Percentiles rank a stretch among this genome's conserved stretches.
Conservation (phyloP, 495 filamentous ascomycete genomes). For the Penicillium odoratum region DNA sequence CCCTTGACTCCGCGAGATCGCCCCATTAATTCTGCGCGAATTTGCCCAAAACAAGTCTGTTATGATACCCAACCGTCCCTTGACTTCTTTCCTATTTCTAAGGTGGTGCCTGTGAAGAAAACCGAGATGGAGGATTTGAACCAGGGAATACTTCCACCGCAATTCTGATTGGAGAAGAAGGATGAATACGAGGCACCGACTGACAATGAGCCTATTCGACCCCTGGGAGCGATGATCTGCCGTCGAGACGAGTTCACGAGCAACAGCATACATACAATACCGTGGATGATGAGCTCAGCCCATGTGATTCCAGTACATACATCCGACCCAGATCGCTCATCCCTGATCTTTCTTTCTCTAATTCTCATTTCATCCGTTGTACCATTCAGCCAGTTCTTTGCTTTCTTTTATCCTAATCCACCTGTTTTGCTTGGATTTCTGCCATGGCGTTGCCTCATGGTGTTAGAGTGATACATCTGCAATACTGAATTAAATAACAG, state of each 20-base stretch:
- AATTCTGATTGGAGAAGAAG: slow-evolving; percentile 2
- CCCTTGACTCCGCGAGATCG: slow-evolving; percentile 19
- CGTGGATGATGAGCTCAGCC: slow-evolving; percentile 10
- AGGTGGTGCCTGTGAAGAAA: slow-evolving; percentile 17
- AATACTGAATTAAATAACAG: not conserved
- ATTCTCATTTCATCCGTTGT: slow-evolving; percentile 17
- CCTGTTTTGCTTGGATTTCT: slow-evolving; percentile 3
- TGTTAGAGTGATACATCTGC: slow-evolving; percentile 13
- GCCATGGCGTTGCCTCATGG: slow-evolving; percentile 6
- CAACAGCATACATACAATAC: slow-evolving; percentile 20
- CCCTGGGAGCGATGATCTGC: slow-evolving; percentile 8
- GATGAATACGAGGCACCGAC: slow-evolving; percentile 5
- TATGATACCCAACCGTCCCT: slow-evolving; percentile 50
- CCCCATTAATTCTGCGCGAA: slow-evolving; percentile 34
- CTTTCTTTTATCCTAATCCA: slow-evolving; percentile 10
- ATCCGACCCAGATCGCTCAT: slow-evolving; percentile 8
- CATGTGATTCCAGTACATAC: slow-evolving; percentile 21
- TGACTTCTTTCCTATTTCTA: slow-evolving; percentile 30
- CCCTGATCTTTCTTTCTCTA: slow-evolving; percentile 13
- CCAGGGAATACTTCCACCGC: not conserved
- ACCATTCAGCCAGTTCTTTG: slow-evolving; percentile 16
- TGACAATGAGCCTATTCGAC: slow-evolving; percentile 1
- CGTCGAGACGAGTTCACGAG: slow-evolving; percentile 23
- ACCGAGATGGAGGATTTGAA: slow-evolving; percentile 9
- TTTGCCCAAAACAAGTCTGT: slow-evolving; percentile 39